A percentile compares a stretch with the other conserved stretches of the same genome.
These are phyloP conservation scores for Berkeleyomyces basicola DNA, from an alignment of 2,329 filamentous ascomycete species.

Conservation along the genomic window DNA sequence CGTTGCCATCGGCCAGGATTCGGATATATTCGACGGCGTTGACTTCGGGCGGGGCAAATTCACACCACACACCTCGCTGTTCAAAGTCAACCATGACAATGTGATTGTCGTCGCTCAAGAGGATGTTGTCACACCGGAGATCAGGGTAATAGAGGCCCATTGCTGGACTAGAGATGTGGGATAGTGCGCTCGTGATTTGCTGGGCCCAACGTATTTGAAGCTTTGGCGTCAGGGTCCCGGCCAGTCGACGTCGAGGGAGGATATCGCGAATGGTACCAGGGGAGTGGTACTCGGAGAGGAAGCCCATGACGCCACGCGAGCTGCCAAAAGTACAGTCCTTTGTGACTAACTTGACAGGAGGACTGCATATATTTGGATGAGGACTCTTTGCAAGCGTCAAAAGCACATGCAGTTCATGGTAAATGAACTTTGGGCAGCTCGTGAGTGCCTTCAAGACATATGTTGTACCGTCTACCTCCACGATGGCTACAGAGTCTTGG, in stretches of 20 bases:
- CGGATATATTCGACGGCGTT: slow-evolving; percentile 42
- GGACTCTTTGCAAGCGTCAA: slow-evolving; percentile 28
- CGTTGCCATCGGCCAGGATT: slow-evolving; percentile 34
- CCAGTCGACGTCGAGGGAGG: slow-evolving; percentile 33
- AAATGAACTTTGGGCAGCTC: slow-evolving; percentile 41
- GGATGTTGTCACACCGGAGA: slow-evolving; percentile 42
- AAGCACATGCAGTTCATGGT: slow-evolving; percentile 42
- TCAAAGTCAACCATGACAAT: slow-evolving; percentile 45
- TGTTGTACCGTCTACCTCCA: slow-evolving; percentile 25
- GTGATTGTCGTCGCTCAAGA: slow-evolving; percentile 31
- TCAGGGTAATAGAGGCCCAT: slow-evolving; percentile 37
- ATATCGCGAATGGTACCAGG: slow-evolving; percentile 39
- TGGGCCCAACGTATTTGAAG: slow-evolving; percentile 37
- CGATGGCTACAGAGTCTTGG: slow-evolving; percentile 42
- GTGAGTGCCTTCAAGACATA: slow-evolving; percentile 43
- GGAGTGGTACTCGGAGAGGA: slow-evolving; percentile 36
- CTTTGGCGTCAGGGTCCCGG: slow-evolving; percentile 25
- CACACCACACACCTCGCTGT: slow-evolving; percentile 45
- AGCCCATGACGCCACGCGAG: slow-evolving; percentile 39
- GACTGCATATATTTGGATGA: slow-evolving; percentile 36
- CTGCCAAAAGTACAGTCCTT: slow-evolving; percentile 39
- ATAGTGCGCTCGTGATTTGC: slow-evolving; percentile 34
- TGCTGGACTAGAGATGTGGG: slow-evolving; percentile 21
- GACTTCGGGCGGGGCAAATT: slow-evolving; percentile 43
- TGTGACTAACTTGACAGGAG: slow-evolving; percentile 36